These are phyloP conservation scores for Sphagnum contortum DNA, from an alignment of 225 moss, liverwort and hornwort species.

Conservation along the genomic window DNA sequence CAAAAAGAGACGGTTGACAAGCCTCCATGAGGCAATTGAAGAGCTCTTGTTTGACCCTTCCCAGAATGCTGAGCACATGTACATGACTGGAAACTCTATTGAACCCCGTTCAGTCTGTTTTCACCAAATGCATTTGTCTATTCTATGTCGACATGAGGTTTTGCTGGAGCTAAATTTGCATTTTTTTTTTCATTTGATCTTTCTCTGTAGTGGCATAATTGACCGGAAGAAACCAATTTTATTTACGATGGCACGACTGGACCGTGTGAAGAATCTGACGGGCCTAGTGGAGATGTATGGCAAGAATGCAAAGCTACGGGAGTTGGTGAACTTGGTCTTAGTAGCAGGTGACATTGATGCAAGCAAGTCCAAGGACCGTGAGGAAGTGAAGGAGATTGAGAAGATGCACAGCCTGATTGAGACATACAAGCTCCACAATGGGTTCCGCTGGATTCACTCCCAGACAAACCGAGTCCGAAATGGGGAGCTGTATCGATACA, in stretches of 20 bases:
- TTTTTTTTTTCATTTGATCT: too few species aligned
- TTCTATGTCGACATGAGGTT: too few species aligned
- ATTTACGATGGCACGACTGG: conserved; percentile 91
- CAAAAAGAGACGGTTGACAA: conserved; percentile 62
- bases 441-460: conserved; percentile 48
- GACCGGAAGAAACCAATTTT: conserved; percentile 61
- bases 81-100: conserved; percentile 1
- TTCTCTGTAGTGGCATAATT: conserved; percentile 43
- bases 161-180: too few species aligned
- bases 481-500: conserved; percentile 84
- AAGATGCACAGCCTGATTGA: conserved; percentile 65
- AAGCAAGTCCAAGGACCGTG: conserved; percentile 65
- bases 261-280: conserved; percentile 82
- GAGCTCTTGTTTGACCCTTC: conserved; percentile 55
- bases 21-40: conserved; percentile 58
- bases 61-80: conserved; percentile 87
- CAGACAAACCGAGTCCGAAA: conserved; percentile 81
- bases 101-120: too few species aligned
- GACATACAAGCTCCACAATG: conserved; percentile 45
- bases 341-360: conserved; percentile 83
- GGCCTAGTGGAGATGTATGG: conserved; percentile 72
- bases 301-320: conserved; percentile 49
- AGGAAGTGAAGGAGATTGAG: conserved; percentile 87
- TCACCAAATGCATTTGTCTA: too few species aligned
- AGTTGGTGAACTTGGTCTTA: conserved; percentile 57